Conservation (phyloP, 2,329 filamentous ascomycete species). For the Aspergillus fructus region DNA sequence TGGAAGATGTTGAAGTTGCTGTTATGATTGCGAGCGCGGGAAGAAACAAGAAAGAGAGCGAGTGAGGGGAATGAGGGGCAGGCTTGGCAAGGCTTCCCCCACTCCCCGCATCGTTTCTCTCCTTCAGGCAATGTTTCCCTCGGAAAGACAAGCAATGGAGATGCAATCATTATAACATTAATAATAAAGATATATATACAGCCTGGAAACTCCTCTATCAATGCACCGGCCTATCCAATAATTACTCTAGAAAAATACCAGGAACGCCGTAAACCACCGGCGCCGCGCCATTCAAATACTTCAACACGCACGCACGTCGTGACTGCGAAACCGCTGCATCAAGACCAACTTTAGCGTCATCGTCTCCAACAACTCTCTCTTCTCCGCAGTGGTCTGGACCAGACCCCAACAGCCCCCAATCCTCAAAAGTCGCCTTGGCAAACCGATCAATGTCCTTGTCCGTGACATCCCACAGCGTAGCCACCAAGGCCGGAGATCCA, state of each 20-base stretch:
- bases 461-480: conserved; percentile 96
- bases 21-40: too few relatives aligned
- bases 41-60: background rate
- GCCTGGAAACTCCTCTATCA: background rate
- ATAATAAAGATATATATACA: background rate
- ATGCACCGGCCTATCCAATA: background rate
- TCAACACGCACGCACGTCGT: conserved; percentile 76
- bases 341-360: conserved; percentile 51
- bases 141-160: background rate
- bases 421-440: conserved; percentile 72
- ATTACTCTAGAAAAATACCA: conserved; percentile 64
- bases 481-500: conserved; percentile 80
- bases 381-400: conserved; percentile 28
- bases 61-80: conserved; percentile 14
- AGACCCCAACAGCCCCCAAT: conserved; percentile 73
- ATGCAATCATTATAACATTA: background rate
- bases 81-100: background rate
- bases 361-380: conserved; percentile 18
- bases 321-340: conserved; percentile 79
- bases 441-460: conserved; percentile 97
- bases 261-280: conserved; percentile 95
- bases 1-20: background rate
- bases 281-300: conserved; percentile 89
- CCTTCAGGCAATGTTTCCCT: conserved; percentile 14
- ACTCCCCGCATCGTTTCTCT: conserved; percentile 14